phyloP scores from a whole-genome alignment of 2,329 filamentous ascomycete genomes.

The Lachnum nothofagi region DNA sequence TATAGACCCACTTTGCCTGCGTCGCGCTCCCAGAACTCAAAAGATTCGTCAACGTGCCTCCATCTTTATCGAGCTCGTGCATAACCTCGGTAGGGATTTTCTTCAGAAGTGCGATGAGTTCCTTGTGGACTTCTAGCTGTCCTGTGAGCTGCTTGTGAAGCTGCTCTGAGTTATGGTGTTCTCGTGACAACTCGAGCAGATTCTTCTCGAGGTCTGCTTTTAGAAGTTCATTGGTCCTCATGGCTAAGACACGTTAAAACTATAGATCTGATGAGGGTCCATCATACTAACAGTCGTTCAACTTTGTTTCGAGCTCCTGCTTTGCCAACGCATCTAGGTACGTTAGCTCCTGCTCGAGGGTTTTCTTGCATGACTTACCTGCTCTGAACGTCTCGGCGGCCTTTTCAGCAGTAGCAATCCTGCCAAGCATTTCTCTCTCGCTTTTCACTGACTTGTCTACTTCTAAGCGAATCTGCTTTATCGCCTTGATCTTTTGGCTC shows the following conservation, averaged over 20 bases:
- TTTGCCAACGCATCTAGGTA: neutral
- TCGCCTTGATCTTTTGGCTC: neutral
- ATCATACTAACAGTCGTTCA: neutral
- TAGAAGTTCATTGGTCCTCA: constrained; percentile 7
- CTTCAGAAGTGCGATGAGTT: constrained; percentile 21
- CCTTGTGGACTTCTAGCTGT: constrained; percentile 14
- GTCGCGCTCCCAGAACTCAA: constrained; percentile 11
- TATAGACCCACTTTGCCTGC: constrained; percentile 30
- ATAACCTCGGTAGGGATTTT: constrained; percentile 14
- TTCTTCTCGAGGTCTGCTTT: constrained; percentile 13
- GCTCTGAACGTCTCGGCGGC: neutral
- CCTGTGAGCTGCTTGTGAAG: constrained; percentile 19
- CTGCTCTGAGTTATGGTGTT: constrained; percentile 13
- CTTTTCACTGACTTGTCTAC: neutral
- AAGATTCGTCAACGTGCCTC: constrained; percentile 19
- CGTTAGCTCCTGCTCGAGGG: neutral
- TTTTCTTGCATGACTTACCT: neutral
- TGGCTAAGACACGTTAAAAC: neutral
- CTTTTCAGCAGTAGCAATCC: neutral
- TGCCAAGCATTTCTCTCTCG: neutral
- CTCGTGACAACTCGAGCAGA: constrained; percentile 15
- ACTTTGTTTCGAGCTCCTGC: neutral
- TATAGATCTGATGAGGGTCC: neutral
- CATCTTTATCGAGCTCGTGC: constrained; percentile 20
- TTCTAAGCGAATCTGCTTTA: constrained; percentile 1